Evolutionary conservation across 129 eudicot species (phyloP).

Genomic region (Lactuca sativa): DNA sequence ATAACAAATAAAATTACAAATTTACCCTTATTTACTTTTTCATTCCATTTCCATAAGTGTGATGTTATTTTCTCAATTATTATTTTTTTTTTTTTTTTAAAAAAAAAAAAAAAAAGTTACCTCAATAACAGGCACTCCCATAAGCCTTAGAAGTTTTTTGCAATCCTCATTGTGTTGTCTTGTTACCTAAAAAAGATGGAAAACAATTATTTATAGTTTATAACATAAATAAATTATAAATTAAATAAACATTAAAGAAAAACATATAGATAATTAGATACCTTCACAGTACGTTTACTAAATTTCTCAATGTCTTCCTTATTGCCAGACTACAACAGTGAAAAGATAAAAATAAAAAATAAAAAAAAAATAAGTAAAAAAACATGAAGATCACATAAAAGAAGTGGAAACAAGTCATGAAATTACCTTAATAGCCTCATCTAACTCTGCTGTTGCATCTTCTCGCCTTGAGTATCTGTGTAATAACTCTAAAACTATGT

Average conservation of each 20-base stretch:
- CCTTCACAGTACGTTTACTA: constrained; percentile 96
- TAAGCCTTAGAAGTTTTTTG: constrained; percentile 77
- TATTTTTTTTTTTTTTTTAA: too few relatives aligned
- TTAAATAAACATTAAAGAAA: constrained; percentile 2
- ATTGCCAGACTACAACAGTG: constrained; percentile 65
- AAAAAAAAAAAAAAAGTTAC: constrained; percentile 29
- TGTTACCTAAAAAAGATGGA: constrained; percentile 53
- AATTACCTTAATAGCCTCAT: constrained; percentile 67
- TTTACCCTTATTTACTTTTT: too few relatives aligned
- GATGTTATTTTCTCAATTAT: too few relatives aligned
- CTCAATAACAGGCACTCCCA: constrained; percentile 99
- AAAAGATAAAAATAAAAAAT: background rate
- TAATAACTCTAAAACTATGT: constrained; percentile 19
- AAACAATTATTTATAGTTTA: background rate
- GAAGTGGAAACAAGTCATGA: background rate
- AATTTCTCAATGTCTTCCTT: constrained; percentile 92
- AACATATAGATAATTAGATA: constrained; percentile 8
- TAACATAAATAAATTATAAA: background rate
- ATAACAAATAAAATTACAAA: too few relatives aligned
- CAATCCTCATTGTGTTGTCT: constrained; percentile 93
- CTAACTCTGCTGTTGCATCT: constrained; percentile 74
- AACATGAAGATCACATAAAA: background rate
- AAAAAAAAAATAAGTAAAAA: background rate
- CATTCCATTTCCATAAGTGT: too few relatives aligned
- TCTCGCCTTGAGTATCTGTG: constrained; percentile 66